phyloP scores from a whole-genome alignment of 2,329 filamentous ascomycete species.

The Leptoxyphium fumago region DNA sequence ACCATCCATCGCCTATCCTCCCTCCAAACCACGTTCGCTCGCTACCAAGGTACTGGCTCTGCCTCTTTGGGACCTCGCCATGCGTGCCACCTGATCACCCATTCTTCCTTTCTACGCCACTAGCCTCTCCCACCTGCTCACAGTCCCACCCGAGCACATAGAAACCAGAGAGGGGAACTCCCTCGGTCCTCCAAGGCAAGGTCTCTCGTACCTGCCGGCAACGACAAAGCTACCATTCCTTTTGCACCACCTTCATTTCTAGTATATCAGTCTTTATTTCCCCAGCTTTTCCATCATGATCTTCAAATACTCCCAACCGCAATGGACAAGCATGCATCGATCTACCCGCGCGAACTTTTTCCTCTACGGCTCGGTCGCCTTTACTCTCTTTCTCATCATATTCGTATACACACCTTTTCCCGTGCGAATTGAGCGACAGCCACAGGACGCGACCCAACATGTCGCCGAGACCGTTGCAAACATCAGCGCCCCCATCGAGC shows the following conservation, averaged over 20 bases:
- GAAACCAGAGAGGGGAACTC: too few relatives aligned
- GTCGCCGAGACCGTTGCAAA: constrained; percentile 4
- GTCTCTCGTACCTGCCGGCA: too few relatives aligned
- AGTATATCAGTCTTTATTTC: neutral
- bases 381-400: constrained; percentile 4
- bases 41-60: too few relatives aligned
- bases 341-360: constrained; percentile 5
- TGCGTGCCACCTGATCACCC: too few relatives aligned
- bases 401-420: constrained; percentile 7
- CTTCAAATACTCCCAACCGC: neutral
- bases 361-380: constrained; percentile 2
- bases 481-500: neutral
- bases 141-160: too few relatives aligned
- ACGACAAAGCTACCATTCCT: too few relatives aligned
- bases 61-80: too few relatives aligned
- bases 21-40: too few relatives aligned
- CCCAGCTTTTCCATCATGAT: constrained; percentile 2
- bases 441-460: constrained; percentile 5
- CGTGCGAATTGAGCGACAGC: constrained; percentile 3
- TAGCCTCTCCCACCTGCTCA: too few relatives aligned
- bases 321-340: neutral
- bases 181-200: too few relatives aligned
- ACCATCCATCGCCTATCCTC: neutral
- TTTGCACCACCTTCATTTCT: too few relatives aligned
- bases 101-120: too few relatives aligned